Conservation (phyloP, 495 filamentous ascomycete genomes). For the Cryomyces minteri region DNA sequence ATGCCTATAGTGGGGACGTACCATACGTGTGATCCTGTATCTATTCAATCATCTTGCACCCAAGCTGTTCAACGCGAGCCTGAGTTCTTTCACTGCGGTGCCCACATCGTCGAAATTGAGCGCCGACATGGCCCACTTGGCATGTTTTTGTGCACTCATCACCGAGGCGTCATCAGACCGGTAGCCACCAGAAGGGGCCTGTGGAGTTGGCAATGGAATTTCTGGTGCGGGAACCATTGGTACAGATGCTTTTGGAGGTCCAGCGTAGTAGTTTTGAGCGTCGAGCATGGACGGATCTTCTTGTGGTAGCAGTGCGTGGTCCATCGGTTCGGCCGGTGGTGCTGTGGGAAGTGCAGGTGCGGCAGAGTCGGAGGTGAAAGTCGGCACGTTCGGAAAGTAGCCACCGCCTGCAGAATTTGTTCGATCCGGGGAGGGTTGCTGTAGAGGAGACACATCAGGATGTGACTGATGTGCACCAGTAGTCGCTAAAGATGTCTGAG, state of each 20-base stretch:
- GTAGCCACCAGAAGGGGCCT: slow-evolving; percentile 5
- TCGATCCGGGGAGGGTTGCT: background rate
- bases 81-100: slow-evolving; percentile 76
- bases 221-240: background rate
- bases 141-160: slow-evolving; percentile 75
- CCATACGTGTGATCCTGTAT: too few species aligned
- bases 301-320: background rate
- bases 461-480: background rate
- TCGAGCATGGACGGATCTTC: too few species aligned
- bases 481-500: background rate
- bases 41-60: slow-evolving; percentile 26
- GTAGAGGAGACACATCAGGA: slow-evolving; percentile 1
- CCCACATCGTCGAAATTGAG: slow-evolving; percentile 90
- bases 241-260: background rate
- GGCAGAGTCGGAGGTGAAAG: slow-evolving; percentile 17
- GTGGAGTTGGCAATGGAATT: background rate
- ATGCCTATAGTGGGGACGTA: too few species aligned
- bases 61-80: slow-evolving; percentile 48
- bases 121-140: slow-evolving; percentile 91
- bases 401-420: slow-evolving; percentile 28
- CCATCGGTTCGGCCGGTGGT: background rate
- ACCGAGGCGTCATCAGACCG: slow-evolving; percentile 56
- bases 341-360: slow-evolving; percentile 7
- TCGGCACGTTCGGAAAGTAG: slow-evolving; percentile 32
- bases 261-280: too few species aligned